Conservation (phyloP, 2,329 filamentous ascomycete genomes). For the Fusarium praegraminearum region DNA sequence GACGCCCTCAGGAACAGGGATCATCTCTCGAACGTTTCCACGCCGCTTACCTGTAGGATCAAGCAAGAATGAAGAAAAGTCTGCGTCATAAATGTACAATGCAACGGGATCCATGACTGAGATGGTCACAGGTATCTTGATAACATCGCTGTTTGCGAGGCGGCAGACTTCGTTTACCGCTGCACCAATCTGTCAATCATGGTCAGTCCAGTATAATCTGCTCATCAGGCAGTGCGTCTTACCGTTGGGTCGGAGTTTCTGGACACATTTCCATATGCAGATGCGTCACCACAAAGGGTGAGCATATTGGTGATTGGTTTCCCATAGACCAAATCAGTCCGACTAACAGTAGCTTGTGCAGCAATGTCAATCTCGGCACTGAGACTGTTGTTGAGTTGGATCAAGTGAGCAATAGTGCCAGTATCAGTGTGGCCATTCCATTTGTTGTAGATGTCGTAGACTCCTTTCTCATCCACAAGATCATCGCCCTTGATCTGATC, state of each 20-base stretch:
- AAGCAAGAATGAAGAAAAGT: conserved; percentile 4
- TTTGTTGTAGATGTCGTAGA: conserved; percentile 1
- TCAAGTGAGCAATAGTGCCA: not conserved
- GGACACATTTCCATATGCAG: not conserved
- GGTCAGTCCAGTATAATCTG: not conserved
- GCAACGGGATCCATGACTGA: not conserved
- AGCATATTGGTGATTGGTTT: conserved; percentile 1
- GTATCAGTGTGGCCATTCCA: conserved; percentile 4
- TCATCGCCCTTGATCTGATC: conserved; percentile 1
- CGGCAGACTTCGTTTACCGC: conserved; percentile 2
- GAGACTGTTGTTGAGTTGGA: not conserved
- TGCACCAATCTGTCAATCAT: not conserved
- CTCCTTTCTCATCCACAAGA: not conserved
- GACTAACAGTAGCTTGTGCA: not conserved
- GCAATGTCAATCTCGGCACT: conserved; percentile 6
- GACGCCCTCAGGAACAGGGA: not conserved
- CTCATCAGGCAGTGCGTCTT: not conserved
- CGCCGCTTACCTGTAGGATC: not conserved
- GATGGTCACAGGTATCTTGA: not conserved
- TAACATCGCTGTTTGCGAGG: not conserved
- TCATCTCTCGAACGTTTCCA: not conserved
- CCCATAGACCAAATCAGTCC: not conserved
- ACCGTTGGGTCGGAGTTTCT: not conserved
- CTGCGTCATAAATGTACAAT: conserved; percentile 1
- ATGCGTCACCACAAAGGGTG: conserved; percentile 2